Percentiles rank a stretch among this genome's conserved stretches.
Conservation (phyloP, 345 rosid species). For the rapeseed (Brassica napus) region Da-Ae NC_063442.1:43857501-43858000, state of each 20-base stretch:
- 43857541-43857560: conserved; percentile 6
- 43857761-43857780: neutral
- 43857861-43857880: neutral
- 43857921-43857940: neutral
- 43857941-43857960: neutral
- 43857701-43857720: neutral
- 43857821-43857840: neutral
- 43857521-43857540: neutral
- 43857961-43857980: neutral
- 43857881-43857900: neutral
- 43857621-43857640: conserved; percentile 3
- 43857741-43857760: neutral
- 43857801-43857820: neutral
- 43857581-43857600: neutral
- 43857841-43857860: neutral
- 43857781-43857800: neutral
- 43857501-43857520: conserved; percentile 3
- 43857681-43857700: neutral
- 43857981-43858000: neutral
- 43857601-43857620: conserved; percentile 13
- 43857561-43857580: neutral
- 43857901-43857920: neutral
- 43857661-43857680: neutral
- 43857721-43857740: neutral
- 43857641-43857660: conserved; percentile 19